A percentile compares a stretch with the other conserved stretches of the same genome.
Evolutionary conservation across 768 basidiomycete species (phyloP).

Genomic region (Boletus rufocinnamomeus): DNA sequence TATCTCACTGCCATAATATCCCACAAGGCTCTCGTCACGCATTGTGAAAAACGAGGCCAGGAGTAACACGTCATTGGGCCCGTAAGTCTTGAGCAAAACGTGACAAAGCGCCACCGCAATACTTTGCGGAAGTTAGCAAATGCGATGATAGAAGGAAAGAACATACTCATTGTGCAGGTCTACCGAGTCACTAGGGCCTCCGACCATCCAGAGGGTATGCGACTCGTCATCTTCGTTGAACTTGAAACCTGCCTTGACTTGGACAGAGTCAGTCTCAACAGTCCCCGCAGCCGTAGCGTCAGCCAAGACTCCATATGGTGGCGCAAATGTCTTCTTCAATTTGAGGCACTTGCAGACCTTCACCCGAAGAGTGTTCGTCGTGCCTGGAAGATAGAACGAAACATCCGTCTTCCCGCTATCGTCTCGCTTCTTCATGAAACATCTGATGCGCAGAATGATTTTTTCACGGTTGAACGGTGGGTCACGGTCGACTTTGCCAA

Average conservation of each 20-base stretch:
- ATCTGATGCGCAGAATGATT: constrained; percentile 9
- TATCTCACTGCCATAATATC: constrained; percentile 1
- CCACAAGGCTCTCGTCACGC: not conserved
- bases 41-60: constrained; percentile 10
- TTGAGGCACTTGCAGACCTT: constrained; percentile 9
- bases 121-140: constrained; percentile 5
- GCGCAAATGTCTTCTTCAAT: constrained; percentile 15
- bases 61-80: constrained; percentile 13
- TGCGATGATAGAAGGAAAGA: not conserved
- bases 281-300: not conserved
- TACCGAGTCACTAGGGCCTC: not conserved
- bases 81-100: constrained; percentile 13
- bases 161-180: constrained; percentile 15
- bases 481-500: not conserved
- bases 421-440: constrained; percentile 19
- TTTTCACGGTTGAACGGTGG: not conserved
- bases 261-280: not conserved
- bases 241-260: constrained; percentile 11
- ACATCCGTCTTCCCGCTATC: not conserved
- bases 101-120: constrained; percentile 16
- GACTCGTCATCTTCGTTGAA: not conserved
- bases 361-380: not conserved
- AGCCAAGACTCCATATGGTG: constrained; percentile 10
- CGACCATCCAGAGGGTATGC: constrained; percentile 15
- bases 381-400: not conserved